A percentile compares a stretch with the other conserved stretches of the same genome.
Conservation (phyloP, 129 eudicot genomes). For the Flaveria bidentis region DNA sequence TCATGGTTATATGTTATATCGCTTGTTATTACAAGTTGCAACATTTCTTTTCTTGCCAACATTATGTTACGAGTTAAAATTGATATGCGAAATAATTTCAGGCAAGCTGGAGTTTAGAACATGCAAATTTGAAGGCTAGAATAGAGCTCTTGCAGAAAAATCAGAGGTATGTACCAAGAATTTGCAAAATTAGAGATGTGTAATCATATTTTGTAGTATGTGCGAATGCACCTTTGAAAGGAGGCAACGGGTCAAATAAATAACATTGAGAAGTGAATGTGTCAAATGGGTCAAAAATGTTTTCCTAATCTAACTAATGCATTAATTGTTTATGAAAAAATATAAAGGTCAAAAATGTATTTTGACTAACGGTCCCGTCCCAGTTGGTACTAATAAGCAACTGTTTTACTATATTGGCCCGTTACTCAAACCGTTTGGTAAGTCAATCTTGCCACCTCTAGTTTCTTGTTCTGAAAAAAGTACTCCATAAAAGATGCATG, state of each 20-base stretch:
- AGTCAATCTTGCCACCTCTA: neutral
- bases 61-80: neutral
- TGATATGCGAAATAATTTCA: neutral
- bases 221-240: neutral
- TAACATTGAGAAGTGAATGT: neutral
- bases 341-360: neutral
- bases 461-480: neutral
- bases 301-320: neutral
- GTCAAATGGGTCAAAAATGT: no score
- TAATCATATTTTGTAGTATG: neutral
- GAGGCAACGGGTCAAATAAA: neutral
- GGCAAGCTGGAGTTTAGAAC: slow-evolving; percentile 56
- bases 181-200: neutral
- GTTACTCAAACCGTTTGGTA: neutral
- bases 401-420: neutral
- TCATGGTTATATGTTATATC: neutral
- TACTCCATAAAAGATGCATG: neutral
- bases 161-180: slow-evolving; percentile 42
- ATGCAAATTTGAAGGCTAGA: slow-evolving; percentile 73
- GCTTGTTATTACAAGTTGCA: neutral
- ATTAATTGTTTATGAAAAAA: neutral
- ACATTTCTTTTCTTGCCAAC: neutral
- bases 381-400: no score
- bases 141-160: slow-evolving; percentile 69
- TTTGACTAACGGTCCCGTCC: no score